Percentiles rank a stretch among this genome's conserved stretches.
phyloP scores from a whole-genome alignment of 169 alveolate genomes.

The Plasmodium gallinaceum region DNA sequence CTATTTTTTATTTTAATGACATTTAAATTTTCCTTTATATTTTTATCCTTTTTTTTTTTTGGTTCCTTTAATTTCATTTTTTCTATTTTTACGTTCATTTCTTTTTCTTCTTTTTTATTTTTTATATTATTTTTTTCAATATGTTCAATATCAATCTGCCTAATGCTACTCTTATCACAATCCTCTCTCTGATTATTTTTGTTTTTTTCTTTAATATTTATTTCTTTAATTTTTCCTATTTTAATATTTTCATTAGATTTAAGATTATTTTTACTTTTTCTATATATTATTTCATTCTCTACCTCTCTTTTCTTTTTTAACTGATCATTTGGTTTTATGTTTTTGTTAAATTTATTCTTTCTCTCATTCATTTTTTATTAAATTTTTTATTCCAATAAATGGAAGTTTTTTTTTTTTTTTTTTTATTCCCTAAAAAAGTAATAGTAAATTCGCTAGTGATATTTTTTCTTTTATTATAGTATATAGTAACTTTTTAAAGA shows the following conservation, averaged over 20 bases:
- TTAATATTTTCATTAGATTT: neutral
- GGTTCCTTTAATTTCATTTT: neutral
- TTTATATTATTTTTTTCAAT: neutral
- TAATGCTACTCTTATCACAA: neutral
- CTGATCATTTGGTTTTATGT: too few species aligned
- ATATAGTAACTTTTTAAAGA: too few species aligned
- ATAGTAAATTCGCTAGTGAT: too few species aligned
- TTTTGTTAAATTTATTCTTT: too few species aligned
- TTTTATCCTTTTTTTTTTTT: constrained; percentile 3
- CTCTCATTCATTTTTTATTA: too few species aligned
- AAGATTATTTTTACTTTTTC: neutral
- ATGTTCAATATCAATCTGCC: neutral
- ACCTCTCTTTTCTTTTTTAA: neutral
- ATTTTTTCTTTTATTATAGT: too few species aligned
- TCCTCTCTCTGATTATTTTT: neutral
- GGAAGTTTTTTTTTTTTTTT: neutral
- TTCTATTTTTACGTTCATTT: neutral
- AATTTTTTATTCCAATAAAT: neutral
- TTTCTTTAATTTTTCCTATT: neutral
- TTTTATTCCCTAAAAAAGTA: neutral
- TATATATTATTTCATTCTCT: neutral
- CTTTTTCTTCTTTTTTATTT: constrained; percentile 3
- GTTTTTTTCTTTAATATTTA: neutral
- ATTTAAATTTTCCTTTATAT: neutral
- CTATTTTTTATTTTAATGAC: neutral